Evolutionary conservation across 108 stramenopile species (phyloP).

Genomic region (Phaeodactylum tricornutum): DNA sequence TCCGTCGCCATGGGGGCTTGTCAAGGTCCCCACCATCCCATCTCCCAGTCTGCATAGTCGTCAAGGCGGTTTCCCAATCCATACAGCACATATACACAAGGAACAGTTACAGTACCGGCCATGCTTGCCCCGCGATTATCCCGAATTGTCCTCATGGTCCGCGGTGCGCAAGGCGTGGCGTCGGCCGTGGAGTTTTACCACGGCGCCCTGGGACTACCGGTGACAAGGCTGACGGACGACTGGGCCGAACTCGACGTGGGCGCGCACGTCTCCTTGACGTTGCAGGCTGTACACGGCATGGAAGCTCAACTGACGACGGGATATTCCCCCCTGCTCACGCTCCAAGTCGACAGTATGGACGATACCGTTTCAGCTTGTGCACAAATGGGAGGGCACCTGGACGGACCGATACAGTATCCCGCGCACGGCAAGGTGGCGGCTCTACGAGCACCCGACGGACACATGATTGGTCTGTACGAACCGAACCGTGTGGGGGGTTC

Average conservation of each 20-base stretch:
- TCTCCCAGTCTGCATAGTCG: too few relatives aligned
- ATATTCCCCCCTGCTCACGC: slow-evolving; percentile 65
- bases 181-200: slow-evolving; percentile 79
- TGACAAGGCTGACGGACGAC: slow-evolving; percentile 69
- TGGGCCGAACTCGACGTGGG: slow-evolving; percentile 64
- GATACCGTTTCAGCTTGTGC: slow-evolving; percentile 49
- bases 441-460: slow-evolving; percentile 66
- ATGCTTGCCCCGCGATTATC: slow-evolving; percentile 35
- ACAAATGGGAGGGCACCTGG: slow-evolving; percentile 70
- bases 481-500: slow-evolving; percentile 9
- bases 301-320: slow-evolving; percentile 69
- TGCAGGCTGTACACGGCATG: slow-evolving; percentile 42
- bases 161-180: slow-evolving; percentile 60
- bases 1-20: too few relatives aligned
- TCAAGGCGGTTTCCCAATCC: too few relatives aligned
- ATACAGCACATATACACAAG: too few relatives aligned
- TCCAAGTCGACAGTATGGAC: slow-evolving; percentile 76
- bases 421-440: slow-evolving; percentile 85
- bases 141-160: slow-evolving; percentile 71
- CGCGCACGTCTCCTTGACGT: slow-evolving; percentile 22
- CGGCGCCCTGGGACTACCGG: slow-evolving; percentile 50
- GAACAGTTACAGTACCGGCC: too few relatives aligned
- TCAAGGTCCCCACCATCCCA: too few relatives aligned
- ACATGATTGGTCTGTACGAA: slow-evolving; percentile 83
- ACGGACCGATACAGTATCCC: slow-evolving; percentile 86